A percentile compares a stretch with the other conserved stretches of the same genome.
Conservation (phyloP, 2,329 filamentous ascomycete species). For the Salinomyces thailandicus region DNA sequence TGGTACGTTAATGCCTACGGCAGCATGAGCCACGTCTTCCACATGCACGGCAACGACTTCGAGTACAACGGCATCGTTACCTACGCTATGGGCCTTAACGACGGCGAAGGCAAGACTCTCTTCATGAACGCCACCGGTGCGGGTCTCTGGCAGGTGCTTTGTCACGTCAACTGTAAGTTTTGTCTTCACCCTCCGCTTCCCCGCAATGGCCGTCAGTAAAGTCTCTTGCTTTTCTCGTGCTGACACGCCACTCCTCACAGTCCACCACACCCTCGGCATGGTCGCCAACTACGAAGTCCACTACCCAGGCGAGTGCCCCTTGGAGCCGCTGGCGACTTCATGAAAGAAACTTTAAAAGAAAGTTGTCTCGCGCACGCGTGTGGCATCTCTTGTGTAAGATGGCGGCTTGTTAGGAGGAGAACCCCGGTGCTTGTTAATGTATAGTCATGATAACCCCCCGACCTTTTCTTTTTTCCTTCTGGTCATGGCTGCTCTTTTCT, state of each 20-base stretch:
- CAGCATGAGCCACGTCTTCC: constrained; percentile 17
- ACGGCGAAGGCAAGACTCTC: constrained; percentile 19
- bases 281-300: constrained; percentile 15
- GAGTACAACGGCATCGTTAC: constrained; percentile 9
- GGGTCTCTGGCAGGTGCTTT: constrained; percentile 20
- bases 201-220: neutral
- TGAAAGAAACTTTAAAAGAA: too few relatives aligned
- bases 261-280: constrained; percentile 16
- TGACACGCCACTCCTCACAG: neutral
- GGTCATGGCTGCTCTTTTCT: too few relatives aligned
- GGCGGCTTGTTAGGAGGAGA: too few relatives aligned
- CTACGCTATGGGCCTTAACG: constrained; percentile 13
- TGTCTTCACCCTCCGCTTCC: neutral
- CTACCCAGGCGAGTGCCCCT: constrained; percentile 9
- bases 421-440: too few relatives aligned
- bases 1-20: constrained; percentile 23
- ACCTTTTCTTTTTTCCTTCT: too few relatives aligned
- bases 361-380: too few relatives aligned
- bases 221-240: too few relatives aligned
- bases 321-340: constrained; percentile 4
- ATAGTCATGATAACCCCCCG: too few relatives aligned
- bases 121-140: constrained; percentile 17
- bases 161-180: constrained; percentile 12
- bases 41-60: constrained; percentile 19
- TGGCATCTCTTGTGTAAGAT: too few relatives aligned